Evolutionary conservation across 2,329 filamentous ascomycete species (phyloP), one percentile per base, ranked within the genome.

Genomic region (Hymenotorrendiella dingleyae): DNA sequence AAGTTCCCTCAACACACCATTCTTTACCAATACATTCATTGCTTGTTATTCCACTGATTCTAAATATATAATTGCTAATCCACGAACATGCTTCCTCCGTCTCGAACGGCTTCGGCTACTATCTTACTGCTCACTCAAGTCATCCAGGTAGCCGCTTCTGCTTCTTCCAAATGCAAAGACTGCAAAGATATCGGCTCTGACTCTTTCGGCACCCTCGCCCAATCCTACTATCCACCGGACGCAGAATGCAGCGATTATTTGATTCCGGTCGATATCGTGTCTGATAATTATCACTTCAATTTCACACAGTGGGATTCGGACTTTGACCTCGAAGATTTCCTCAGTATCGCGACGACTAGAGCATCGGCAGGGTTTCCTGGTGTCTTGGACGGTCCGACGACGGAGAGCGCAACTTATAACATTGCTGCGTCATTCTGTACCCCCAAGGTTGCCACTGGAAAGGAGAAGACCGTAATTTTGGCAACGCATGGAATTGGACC

Each of bases 401-500:
- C 17, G 12, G 33, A 36, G 20, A 36, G 12, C 21, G 33, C 33
- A 37, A 37, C 30, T 21, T 42, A 38, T 20, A 38, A 23, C 11
- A 43, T 43, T n/a, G 26, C 30, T 12, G 35, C 16, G 2, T 38
- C 43, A 6, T 21, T 42, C n/a, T 43, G 35, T 23, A 24, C 16
- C 16, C 38, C 40, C n/a, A 6, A 7, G 6, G 19, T 20, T n/a
- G 9, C 12, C 4, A 35, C 20, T 5, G 11, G 9, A 12, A 40
- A 54, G 21, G 36, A 56, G 35, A 58, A 57, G 46, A 60, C 50
- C 8, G 45, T 62, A 11, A 47, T 62, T 27, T 36, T 62, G 10
- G 55, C 58, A 4, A 59, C 57, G 9, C 60, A 62, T 49, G 60
- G 60, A 4, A 49, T 61, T 33, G 58, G 55, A 14, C 55, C 50